A percentile compares a stretch with the other conserved stretches of the same genome.
Evolutionary conservation across 176 grass and related monocot species (phyloP).

Genomic region (Eragrostis nindensis): DNA sequence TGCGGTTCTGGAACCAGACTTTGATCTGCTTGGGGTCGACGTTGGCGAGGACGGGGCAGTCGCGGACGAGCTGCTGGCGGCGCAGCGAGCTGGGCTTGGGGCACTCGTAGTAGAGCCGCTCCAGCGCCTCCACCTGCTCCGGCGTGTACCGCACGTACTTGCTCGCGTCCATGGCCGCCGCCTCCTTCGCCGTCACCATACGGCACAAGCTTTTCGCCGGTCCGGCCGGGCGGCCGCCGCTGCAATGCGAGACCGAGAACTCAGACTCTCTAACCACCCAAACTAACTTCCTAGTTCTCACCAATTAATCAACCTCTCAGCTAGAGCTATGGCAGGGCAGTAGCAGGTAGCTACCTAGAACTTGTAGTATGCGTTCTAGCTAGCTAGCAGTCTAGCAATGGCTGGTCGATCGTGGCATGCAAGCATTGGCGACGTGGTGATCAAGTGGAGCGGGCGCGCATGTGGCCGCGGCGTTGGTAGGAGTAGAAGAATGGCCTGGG

Average conservation of each 20-base stretch:
- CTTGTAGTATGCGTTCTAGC: background rate
- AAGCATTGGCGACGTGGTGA: slow-evolving; percentile 13
- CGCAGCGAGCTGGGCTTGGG: slow-evolving; percentile 78
- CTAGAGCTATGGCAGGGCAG: background rate
- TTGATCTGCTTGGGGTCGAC: slow-evolving; percentile 91
- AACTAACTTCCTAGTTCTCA: background rate
- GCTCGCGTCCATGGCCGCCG: slow-evolving; percentile 61
- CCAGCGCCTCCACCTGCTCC: slow-evolving; percentile 84
- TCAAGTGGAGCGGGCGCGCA: background rate
- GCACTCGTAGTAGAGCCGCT: slow-evolving; percentile 80
- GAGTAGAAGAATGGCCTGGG: slow-evolving; percentile 18
- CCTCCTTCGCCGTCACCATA: slow-evolving; percentile 65
- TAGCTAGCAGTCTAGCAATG: too few relatives aligned
- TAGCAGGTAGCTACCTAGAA: background rate
- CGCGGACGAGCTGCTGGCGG: slow-evolving; percentile 78
- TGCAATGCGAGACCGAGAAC: background rate
- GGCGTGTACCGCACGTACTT: slow-evolving; percentile 88
- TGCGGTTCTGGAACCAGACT: slow-evolving; percentile 90
- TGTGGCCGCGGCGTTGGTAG: background rate
- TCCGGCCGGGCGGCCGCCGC: background rate
- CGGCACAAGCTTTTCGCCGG: background rate
- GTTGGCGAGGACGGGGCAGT: slow-evolving; percentile 66
- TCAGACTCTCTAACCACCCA: background rate
- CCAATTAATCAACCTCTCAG: background rate
- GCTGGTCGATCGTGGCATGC: slow-evolving; percentile 17